Percentiles rank a stretch among this genome's conserved stretches.
Conservation (phyloP, 148 eudicot genomes). For the Rhododendron griersonianum region DNA sequence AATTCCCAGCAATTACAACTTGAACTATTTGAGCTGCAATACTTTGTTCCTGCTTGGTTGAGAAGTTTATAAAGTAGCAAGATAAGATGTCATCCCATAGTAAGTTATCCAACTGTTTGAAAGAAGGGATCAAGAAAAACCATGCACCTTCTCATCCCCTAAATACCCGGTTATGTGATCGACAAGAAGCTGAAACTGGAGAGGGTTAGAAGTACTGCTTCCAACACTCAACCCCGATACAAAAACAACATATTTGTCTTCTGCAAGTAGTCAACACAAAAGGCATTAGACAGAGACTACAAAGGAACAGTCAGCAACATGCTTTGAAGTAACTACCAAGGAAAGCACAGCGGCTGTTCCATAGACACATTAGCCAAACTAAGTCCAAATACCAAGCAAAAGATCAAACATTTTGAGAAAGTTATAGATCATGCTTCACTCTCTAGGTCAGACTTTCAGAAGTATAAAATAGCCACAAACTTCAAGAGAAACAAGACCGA, state of each 20-base stretch:
- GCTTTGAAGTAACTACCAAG: neutral
- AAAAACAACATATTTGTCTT: slow-evolving; percentile 82
- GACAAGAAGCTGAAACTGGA: slow-evolving; percentile 79
- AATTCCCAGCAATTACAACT: slow-evolving; percentile 93
- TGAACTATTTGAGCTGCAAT: slow-evolving; percentile 86
- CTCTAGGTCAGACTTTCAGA: neutral
- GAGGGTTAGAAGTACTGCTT: slow-evolving; percentile 68
- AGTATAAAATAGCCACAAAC: neutral
- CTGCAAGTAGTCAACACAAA: slow-evolving; percentile 28
- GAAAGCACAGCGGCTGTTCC: neutral
- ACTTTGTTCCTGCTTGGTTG: slow-evolving; percentile 62
- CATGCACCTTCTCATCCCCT: slow-evolving; percentile 80
- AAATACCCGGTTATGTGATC: slow-evolving; percentile 96
- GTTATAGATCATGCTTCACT: neutral
- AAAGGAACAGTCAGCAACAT: slow-evolving; percentile 4
- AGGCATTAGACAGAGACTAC: slow-evolving; percentile 8
- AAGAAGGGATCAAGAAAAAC: slow-evolving; percentile 8
- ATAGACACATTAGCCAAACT: neutral
- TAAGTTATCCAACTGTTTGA: neutral
- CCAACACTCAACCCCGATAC: slow-evolving; percentile 79
- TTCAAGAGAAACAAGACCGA: neutral
- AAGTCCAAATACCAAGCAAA: neutral
- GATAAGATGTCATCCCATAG: slow-evolving; percentile 4
- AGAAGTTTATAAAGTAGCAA: slow-evolving; percentile 10
- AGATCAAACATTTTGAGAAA: neutral